phyloP scores from a whole-genome alignment of 495 filamentous ascomycete genomes.

The Podospora bellae-mahoneyi region DNA sequence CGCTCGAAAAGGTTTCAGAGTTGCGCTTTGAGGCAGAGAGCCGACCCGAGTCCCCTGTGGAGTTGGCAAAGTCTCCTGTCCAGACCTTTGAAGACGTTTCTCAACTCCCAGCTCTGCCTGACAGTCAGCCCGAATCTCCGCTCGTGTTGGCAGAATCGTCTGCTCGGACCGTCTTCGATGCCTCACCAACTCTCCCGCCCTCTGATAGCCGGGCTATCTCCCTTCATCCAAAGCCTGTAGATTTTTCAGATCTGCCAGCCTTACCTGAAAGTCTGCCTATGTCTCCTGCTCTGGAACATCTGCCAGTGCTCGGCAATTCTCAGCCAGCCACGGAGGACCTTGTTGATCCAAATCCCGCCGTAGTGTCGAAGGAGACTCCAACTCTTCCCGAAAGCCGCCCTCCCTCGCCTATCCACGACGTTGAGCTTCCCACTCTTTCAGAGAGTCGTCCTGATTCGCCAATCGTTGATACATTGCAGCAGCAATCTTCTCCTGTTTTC shows the following conservation, averaged over 20 bases:
- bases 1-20: neutral
- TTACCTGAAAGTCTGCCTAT: conserved; percentile 7
- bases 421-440: neutral
- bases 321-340: neutral
- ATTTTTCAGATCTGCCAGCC: neutral
- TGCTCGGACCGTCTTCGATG: neutral
- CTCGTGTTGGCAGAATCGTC: neutral
- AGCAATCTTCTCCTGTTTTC: neutral
- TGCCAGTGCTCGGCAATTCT: neutral
- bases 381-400: conserved; percentile 19
- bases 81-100: neutral
- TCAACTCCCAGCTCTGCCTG: neutral
- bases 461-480: neutral
- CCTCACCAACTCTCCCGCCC: neutral
- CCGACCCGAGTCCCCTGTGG: neutral
- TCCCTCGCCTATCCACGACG: conserved; percentile 5
- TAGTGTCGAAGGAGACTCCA: neutral
- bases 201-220: neutral
- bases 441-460: conserved; percentile 7
- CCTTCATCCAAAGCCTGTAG: neutral
- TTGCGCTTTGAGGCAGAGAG: neutral
- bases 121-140: neutral
- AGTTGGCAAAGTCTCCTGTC: neutral
- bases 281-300: neutral
- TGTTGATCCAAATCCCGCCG: neutral